Percentiles rank a stretch among this genome's conserved stretches.
These are phyloP conservation scores for Solidago caesia DNA, from an alignment of 129 eudicot species.

Conservation along the genomic window DNA sequence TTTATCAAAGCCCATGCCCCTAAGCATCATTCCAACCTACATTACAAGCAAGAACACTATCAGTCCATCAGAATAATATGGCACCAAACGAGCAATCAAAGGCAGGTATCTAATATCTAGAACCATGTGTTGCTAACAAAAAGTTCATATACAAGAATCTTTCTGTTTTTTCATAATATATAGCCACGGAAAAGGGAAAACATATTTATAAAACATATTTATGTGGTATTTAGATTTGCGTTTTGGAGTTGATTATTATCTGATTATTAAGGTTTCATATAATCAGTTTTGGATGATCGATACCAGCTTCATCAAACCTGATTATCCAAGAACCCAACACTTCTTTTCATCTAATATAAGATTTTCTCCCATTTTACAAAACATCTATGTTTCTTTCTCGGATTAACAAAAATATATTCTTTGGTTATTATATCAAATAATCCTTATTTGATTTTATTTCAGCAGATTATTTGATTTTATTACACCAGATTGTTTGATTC, in stretches of 20 bases:
- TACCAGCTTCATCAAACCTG: no score
- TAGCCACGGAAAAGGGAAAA: neutral
- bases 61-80: conserved; percentile 7
- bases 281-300: no score
- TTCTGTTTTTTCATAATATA: neutral
- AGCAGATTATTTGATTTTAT: no score
- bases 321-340: no score
- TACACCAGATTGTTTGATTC: no score
- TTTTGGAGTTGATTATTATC: neutral
- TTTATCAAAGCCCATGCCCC: conserved; percentile 99
- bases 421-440: no score
- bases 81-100: neutral
- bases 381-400: no score
- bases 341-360: no score
- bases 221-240: neutral
- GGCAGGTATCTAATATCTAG: neutral
- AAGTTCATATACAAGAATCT: neutral
- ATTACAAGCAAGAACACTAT: conserved; percentile 16
- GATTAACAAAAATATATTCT: no score
- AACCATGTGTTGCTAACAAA: neutral
- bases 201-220: neutral
- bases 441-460: no score
- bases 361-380: no score
- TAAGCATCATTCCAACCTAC: conserved; percentile 99
- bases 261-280: neutral